phyloP scores from a whole-genome alignment of 495 filamentous ascomycete species.

The Lophium mytilinum region DNA sequence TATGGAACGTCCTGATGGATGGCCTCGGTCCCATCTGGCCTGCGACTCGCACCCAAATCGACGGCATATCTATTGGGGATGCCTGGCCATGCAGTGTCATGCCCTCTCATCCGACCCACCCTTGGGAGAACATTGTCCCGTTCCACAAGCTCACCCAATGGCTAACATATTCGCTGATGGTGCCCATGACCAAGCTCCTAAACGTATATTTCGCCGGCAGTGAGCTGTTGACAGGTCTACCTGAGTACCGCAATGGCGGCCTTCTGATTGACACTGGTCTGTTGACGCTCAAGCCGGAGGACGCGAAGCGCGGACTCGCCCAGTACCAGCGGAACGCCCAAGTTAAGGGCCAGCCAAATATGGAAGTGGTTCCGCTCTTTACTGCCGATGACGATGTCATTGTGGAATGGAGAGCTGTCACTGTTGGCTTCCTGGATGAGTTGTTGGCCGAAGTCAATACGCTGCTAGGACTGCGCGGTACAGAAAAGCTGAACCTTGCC shows the following conservation, averaged over 20 bases:
- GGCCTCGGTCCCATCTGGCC: slow-evolving; percentile 88
- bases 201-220: slow-evolving; percentile 68
- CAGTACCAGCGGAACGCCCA: slow-evolving; percentile 66
- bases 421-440: slow-evolving; percentile 75
- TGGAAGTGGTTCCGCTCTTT: slow-evolving; percentile 70
- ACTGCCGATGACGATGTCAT: slow-evolving; percentile 74
- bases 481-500: slow-evolving; percentile 56
- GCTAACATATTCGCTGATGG: slow-evolving; percentile 83
- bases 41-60: slow-evolving; percentile 74
- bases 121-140: slow-evolving; percentile 91
- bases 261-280: slow-evolving; percentile 77
- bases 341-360: slow-evolving; percentile 63
- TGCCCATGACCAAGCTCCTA: slow-evolving; percentile 73
- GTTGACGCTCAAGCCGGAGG: slow-evolving; percentile 60
- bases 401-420: slow-evolving; percentile 79
- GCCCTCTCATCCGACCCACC: slow-evolving; percentile 64
- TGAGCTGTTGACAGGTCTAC: slow-evolving; percentile 72
- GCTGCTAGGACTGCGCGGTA: slow-evolving; percentile 45
- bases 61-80: slow-evolving; percentile 83
- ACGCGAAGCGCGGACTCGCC: slow-evolving; percentile 57
- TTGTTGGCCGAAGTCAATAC: slow-evolving; percentile 66
- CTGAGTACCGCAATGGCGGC: slow-evolving; percentile 84
- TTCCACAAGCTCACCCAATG: slow-evolving; percentile 92
- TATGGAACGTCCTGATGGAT: slow-evolving; percentile 86
- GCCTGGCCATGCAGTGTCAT: slow-evolving; percentile 87